Base-by-base conservation (phyloP, 352 stramenopile genomes). In the Lagenidium sp. region DNA sequence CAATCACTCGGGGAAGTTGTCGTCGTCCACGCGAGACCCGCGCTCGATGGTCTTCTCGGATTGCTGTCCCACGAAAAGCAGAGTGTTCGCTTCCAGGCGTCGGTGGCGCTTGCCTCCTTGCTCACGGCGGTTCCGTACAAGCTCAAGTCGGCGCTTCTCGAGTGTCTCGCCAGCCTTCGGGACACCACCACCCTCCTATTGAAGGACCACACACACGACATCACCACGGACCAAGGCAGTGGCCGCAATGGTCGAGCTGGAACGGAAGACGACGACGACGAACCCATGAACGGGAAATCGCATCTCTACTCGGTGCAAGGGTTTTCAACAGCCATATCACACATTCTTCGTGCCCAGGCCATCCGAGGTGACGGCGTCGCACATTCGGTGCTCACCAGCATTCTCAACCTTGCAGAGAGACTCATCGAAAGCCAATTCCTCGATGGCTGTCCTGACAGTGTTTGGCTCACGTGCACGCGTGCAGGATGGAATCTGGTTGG, bases 381-480 rank as follows among this genome's bases (percentile, higher is more conserved):
- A 6, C 59, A 82, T 49, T 55, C 31, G 12, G 56, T 77, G 31
- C 67, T 87, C 30, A 63, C 72, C 6, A 73, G 80, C 21, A 69
- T 91, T 13, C 73, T 87, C 36, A 50, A 55, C 23, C 66, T 87
- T 15, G 82, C 81, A 1, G 72, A 85, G 41, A 58, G 72, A 36
- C 68, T 94, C 29, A 57, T 94, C 8, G 74, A 82, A 34, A 89
- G 72, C 35, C 82, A 94, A 45, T 92, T 88, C 40, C 52, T 79
- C 18, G 74, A 80, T 46, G 65, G 73, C 19, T 89, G 72, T 45
- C 57, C 63, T 3, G 82, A 94, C 48, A 89, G 79, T 42, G 73
- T 92, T 24, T 94, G 82, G 82, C 56, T 94, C 25, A 94, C 82
- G 10, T 94, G 79, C 44, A 94, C 82, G 5, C 79, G 82, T 13